Percentiles rank a stretch among this genome's conserved stretches.
phyloP scores from a whole-genome alignment of 257 asterid species.

The Scutellaria minor region DNA sequence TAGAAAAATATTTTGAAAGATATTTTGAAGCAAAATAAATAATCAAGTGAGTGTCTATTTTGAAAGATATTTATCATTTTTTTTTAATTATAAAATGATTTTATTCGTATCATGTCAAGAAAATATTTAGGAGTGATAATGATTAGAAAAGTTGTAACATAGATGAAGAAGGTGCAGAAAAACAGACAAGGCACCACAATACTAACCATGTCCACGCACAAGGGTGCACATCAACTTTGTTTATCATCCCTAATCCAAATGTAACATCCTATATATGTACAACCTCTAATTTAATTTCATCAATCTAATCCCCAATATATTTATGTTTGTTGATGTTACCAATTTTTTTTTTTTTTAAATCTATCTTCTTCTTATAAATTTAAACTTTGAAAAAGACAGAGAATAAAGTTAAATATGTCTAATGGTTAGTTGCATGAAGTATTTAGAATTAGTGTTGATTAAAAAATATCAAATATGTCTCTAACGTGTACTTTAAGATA shows the following conservation, averaged over 20 bases:
- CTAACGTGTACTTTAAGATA: no score
- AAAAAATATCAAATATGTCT: no score
- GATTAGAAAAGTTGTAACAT: conserved; percentile 15
- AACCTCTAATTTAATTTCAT: no score
- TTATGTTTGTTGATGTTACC: no score
- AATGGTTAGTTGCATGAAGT: no score
- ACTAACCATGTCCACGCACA: conserved; percentile 44
- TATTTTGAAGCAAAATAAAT: background rate
- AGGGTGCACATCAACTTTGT: conserved; percentile 50
- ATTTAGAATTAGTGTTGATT: no score
- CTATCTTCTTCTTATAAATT: no score
- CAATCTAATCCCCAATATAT: no score
- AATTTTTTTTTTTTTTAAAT: no score
- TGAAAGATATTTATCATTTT: conserved; percentile 29
- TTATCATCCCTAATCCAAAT: conserved; percentile 33
- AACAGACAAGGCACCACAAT: conserved; percentile 44
- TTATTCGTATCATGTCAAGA: conserved; percentile 49
- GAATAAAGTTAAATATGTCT: no score
- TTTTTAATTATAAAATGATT: conserved; percentile 34
- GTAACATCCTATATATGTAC: conserved; percentile 27
- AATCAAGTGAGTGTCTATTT: background rate
- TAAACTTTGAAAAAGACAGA: no score
- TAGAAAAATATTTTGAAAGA: conserved; percentile 7
- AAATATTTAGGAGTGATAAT: conserved; percentile 33
- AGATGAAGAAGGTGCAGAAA: conserved; percentile 36